Evolutionary conservation across 139 green algal genomes (phyloP), one percentile per base, ranked within the genome.

Genomic region (Chlorella sp.): DNA sequence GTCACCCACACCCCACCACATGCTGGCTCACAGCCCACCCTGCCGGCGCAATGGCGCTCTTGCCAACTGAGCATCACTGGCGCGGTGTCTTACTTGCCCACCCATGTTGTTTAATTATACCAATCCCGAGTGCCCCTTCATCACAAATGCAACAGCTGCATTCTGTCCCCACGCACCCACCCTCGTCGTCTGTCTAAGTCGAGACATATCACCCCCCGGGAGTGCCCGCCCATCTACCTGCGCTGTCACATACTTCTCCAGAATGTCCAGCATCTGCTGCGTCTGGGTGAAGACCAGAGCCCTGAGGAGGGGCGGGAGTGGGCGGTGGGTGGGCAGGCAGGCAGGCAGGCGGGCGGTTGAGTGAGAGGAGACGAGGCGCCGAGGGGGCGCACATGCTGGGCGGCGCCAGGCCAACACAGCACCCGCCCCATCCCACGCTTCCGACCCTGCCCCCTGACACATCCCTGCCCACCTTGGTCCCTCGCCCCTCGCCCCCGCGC

Each of bases 181-280:
- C 22, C n/a, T 21, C 73, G 14, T 37, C 15, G 42, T 40, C 73
- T 7, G 22, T 40, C 3, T 48, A n/a, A n/a, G n/a, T n/a, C n/a
- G n/a, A n/a, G n/a, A n/a, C n/a, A n/a, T n/a, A n/a, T n/a, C n/a
- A 9, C 48, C 48, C 7, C 48, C 48, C 48, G 7, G 48, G 48
- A 57, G 48, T 57, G 48, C 48, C 48, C 48, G 32, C n/a, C 26
- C 11, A 12, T 22, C 42, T 61, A 76, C 78, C 34, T 90, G 89
- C 68, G 83, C 73, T n/a, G 88, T 26, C 53, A 96, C 94, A 26
- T 92, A 83, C 79, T 90, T 93, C 94, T 99, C 97, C 68, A 99
- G 0, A 81, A 99, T 99, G 94, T 99, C 98, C 86, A 99, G 94
- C 98, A 99, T 99, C 94, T 99, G 97, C 94, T 99, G 97, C 61